phyloP scores from a whole-genome alignment of 2,329 filamentous ascomycete genomes.

The Diaporthe caulivora region DNA sequence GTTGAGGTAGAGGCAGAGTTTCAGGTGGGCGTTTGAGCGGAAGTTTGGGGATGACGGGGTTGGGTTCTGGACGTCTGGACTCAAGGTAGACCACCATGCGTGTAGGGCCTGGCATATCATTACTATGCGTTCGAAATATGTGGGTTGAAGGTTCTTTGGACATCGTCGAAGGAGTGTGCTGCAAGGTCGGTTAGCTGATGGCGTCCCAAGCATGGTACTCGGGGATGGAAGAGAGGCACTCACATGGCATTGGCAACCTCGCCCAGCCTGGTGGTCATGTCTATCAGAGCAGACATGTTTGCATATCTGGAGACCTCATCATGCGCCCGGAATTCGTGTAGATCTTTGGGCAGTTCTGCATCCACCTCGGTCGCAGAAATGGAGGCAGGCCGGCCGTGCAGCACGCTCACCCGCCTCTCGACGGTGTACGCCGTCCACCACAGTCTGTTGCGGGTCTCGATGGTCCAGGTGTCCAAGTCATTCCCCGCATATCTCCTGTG shows the following conservation, averaged over 20 bases:
- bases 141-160: constrained; percentile 53
- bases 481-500: constrained; percentile 64
- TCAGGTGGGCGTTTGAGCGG: constrained; percentile 63
- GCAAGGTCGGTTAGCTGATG: constrained; percentile 43
- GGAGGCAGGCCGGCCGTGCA: constrained; percentile 68
- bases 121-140: constrained; percentile 54
- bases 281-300: constrained; percentile 39
- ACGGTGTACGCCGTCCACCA: constrained; percentile 70
- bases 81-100: constrained; percentile 56
- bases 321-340: constrained; percentile 47
- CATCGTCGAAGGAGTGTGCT: constrained; percentile 54
- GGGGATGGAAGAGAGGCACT: constrained; percentile 21
- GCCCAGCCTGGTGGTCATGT: constrained; percentile 53
- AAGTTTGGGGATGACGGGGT: constrained; percentile 55
- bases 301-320: constrained; percentile 28
- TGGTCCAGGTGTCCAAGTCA: constrained; percentile 59
- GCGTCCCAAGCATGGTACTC: background rate
- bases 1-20: constrained; percentile 65
- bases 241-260: constrained; percentile 56
- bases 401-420: constrained; percentile 68
- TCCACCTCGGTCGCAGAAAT: constrained; percentile 66
- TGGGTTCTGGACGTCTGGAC: constrained; percentile 54
- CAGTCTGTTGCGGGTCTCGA: constrained; percentile 66
- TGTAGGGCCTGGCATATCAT: constrained; percentile 52
- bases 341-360: constrained; percentile 62